Evolutionary conservation across 257 asterid genomes (phyloP).

Genomic region (Parsonsia alboflavescens): DNA sequence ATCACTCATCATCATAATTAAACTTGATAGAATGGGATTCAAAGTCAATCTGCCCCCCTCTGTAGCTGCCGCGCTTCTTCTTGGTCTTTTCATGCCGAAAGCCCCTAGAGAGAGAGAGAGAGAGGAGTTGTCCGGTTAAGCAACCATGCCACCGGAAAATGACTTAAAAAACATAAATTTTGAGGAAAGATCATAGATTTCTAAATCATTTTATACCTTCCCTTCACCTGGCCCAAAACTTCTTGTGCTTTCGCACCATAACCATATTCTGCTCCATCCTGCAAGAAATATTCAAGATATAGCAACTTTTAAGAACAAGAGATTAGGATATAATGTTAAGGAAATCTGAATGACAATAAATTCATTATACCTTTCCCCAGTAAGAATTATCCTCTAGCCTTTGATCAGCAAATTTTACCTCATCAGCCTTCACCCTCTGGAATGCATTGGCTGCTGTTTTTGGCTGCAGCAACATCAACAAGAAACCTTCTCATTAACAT

Average conservation of each 20-base stretch:
- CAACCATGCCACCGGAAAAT: not conserved
- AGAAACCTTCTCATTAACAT: not conserved
- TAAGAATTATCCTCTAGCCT: conserved; percentile 94
- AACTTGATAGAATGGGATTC: conserved; percentile 82
- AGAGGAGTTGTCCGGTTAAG: not conserved
- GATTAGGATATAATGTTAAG: not conserved
- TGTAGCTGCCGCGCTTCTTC: conserved; percentile 96
- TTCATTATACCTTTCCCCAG: conserved; percentile 81
- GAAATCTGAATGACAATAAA: not conserved
- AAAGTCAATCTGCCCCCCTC: conserved; percentile 83
- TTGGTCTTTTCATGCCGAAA: conserved; percentile 73
- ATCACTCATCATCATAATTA: conserved; percentile 61
- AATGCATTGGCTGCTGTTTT: conserved; percentile 58
- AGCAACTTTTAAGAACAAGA: not conserved
- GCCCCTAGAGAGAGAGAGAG: conserved; percentile 21
- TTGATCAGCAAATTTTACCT: conserved; percentile 42
- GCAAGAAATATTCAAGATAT: conserved; percentile 16
- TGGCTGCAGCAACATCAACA: conserved; percentile 47
- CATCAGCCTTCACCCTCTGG: conserved; percentile 43
- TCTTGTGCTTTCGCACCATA: conserved; percentile 99
- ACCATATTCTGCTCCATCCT: conserved; percentile 93
- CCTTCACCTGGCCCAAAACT: conserved; percentile 88
- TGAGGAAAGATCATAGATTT: not conserved
- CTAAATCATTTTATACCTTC: conserved; percentile 51
- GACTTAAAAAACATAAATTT: not conserved